Percentiles rank a stretch among this genome's conserved stretches.
phyloP scores from a whole-genome alignment of 805 yeast species.

The Clavispora santaluciae region DNA sequence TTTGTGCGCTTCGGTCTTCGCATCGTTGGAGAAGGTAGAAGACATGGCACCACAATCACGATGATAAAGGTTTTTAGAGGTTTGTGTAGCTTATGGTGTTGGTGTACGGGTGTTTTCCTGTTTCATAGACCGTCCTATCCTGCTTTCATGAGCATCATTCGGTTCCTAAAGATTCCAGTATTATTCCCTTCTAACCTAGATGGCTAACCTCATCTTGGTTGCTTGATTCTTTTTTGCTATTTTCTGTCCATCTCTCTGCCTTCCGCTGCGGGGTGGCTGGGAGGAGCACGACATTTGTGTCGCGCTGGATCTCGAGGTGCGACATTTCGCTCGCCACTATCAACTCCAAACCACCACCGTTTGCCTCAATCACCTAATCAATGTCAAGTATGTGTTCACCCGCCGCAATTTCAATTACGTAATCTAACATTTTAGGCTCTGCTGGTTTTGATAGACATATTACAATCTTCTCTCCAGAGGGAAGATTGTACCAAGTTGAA shows the following conservation, averaged over 20 bases:
- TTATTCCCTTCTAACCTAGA: no score
- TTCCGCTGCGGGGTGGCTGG: not conserved
- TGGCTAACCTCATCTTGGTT: no score
- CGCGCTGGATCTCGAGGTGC: not conserved
- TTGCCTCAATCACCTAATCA: conserved; percentile 1
- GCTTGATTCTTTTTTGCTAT: not conserved
- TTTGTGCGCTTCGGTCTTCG: conserved; percentile 25
- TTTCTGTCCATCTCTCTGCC: not conserved
- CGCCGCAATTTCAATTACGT: not conserved
- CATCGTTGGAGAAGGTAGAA: conserved; percentile 30
- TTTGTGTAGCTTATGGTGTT: not conserved
- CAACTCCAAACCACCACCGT: not conserved
- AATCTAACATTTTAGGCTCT: conserved; percentile 50
- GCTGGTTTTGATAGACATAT: conserved; percentile 99
- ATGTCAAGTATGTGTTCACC: conserved; percentile 14
- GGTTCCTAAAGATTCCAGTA: no score
- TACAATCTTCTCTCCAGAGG: conserved; percentile 97
- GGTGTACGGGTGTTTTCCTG: conserved; percentile 3
- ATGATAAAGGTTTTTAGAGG: not conserved
- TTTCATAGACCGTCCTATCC: no score
- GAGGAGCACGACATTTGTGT: conserved; percentile 1
- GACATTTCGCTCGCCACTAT: conserved; percentile 6
- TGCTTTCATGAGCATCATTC: no score
- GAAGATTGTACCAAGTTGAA: conserved; percentile 95
- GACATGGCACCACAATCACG: not conserved